phyloP scores from a whole-genome alignment of 768 basidiomycete genomes.

The Phaffia tasmanica region DNA sequence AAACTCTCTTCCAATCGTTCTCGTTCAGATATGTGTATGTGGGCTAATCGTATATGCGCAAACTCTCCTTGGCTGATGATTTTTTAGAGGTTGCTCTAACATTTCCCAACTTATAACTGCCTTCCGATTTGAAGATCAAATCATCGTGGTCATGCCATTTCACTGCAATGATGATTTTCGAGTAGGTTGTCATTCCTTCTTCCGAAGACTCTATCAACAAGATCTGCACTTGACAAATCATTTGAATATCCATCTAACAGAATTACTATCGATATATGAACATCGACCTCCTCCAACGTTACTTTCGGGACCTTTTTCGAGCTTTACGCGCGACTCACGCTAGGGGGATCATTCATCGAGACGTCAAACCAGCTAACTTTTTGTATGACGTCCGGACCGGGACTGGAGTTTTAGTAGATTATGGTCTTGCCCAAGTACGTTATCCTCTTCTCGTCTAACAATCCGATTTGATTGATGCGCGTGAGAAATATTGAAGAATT shows the following conservation, averaged over 20 bases:
- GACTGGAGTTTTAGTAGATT: conserved; percentile 80
- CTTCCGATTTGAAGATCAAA: conserved; percentile 79
- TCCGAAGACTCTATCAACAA: background rate
- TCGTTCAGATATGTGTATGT: background rate
- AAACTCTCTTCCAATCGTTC: background rate
- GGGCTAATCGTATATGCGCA: background rate
- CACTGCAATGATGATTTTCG: conserved; percentile 86
- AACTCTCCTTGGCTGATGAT: conserved; percentile 4
- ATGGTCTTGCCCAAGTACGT: conserved; percentile 85
- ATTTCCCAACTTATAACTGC: conserved; percentile 90
- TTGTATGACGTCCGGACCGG: conserved; percentile 76
- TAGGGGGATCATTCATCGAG: conserved; percentile 81
- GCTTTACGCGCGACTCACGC: conserved; percentile 79
- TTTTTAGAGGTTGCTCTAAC: conserved; percentile 67
- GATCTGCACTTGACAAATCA: no score
- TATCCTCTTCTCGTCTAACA: background rate
- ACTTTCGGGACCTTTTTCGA: conserved; percentile 82
- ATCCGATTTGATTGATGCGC: background rate
- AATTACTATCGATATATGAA: conserved; percentile 68
- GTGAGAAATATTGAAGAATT: background rate
- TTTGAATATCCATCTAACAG: conserved; percentile 26
- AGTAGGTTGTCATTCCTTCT: conserved; percentile 45
- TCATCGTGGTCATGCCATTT: conserved; percentile 88
- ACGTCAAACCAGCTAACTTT: conserved; percentile 97
- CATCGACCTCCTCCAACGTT: conserved; percentile 64